A percentile compares a stretch with the other conserved stretches of the same genome.
Conservation (phyloP, 2,329 filamentous ascomycete species). For the Madurella mycetomatis region DNA sequence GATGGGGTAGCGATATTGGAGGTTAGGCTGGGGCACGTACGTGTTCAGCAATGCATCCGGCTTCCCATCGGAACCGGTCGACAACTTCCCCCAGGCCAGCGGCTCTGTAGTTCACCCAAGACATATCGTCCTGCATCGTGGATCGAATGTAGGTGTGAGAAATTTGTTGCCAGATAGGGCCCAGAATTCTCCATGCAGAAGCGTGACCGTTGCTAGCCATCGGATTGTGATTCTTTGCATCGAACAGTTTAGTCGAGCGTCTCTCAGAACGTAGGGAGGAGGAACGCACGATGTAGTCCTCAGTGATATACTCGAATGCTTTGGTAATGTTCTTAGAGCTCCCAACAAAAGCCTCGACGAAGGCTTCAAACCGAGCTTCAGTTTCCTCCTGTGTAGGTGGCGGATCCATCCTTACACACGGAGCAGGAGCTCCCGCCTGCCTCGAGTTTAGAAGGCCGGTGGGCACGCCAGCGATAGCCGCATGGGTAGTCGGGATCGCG, state of each 20-base stretch:
- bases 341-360: slow-evolving; percentile 20
- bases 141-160: slow-evolving; percentile 10
- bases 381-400: slow-evolving; percentile 12
- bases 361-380: slow-evolving; percentile 12
- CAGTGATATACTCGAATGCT: slow-evolving; percentile 19
- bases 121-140: slow-evolving; percentile 17
- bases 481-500: background rate
- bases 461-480: background rate
- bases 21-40: slow-evolving; percentile 3
- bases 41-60: slow-evolving; percentile 18
- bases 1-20: too few relatives aligned
- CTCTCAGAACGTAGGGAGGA: background rate
- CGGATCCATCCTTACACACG: slow-evolving; percentile 14
- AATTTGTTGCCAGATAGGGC: slow-evolving; percentile 9
- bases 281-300: slow-evolving; percentile 18
- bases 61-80: slow-evolving; percentile 20
- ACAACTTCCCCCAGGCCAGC: slow-evolving; percentile 13
- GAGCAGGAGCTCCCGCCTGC: slow-evolving; percentile 10
- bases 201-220: slow-evolving; percentile 12
- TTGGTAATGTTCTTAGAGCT: slow-evolving; percentile 14
- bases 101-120: slow-evolving; percentile 18
- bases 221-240: slow-evolving; percentile 18
- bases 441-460: background rate
- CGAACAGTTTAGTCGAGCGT: background rate
- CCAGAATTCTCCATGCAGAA: slow-evolving; percentile 17